Percentiles rank a stretch among this genome's conserved stretches.
These are phyloP conservation scores for Geotrichum carabidarum DNA, from an alignment of 1,139 yeast genomes.

Conservation along the genomic window DNA sequence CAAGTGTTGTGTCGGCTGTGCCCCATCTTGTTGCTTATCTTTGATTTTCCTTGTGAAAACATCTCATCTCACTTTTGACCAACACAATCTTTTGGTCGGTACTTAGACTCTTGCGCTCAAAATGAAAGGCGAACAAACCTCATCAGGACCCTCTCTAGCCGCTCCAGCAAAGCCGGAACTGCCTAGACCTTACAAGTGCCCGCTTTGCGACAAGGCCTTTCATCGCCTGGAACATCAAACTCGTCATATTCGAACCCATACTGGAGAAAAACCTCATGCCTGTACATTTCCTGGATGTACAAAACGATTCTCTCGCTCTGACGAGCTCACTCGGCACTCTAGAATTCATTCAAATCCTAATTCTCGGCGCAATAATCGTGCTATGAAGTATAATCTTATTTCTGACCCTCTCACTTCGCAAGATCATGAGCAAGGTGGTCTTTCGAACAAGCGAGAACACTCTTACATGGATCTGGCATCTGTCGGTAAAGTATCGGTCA, in stretches of 20 bases:
- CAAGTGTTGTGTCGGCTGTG: background rate
- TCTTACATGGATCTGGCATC: background rate
- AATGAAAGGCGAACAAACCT: background rate
- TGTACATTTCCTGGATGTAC: conserved; percentile 85
- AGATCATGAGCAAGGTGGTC: conserved; percentile 17
- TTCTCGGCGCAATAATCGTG: conserved; percentile 49
- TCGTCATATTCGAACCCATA: conserved; percentile 88
- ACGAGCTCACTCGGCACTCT: conserved; percentile 84
- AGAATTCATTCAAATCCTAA: conserved; percentile 81
- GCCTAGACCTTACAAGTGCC: conserved; percentile 80
- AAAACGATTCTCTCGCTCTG: conserved; percentile 80
- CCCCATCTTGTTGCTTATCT: too few relatives aligned
- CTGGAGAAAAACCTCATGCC: conserved; percentile 91
- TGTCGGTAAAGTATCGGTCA: background rate
- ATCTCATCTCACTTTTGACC: too few relatives aligned
- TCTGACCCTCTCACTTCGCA: conserved; percentile 31
- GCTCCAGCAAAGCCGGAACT: conserved; percentile 33
- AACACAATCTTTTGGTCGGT: too few relatives aligned
- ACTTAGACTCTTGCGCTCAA: background rate
- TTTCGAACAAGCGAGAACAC: conserved; percentile 12
- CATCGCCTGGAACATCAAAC: conserved; percentile 92
- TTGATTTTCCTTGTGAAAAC: too few relatives aligned
- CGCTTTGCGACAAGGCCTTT: conserved; percentile 86
- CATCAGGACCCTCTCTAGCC: background rate
- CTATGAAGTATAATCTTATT: conserved; percentile 28